Percentiles rank a stretch among this genome's conserved stretches.
phyloP scores from a whole-genome alignment of 768 basidiomycete species.

The Mycena filopes region DNA sequence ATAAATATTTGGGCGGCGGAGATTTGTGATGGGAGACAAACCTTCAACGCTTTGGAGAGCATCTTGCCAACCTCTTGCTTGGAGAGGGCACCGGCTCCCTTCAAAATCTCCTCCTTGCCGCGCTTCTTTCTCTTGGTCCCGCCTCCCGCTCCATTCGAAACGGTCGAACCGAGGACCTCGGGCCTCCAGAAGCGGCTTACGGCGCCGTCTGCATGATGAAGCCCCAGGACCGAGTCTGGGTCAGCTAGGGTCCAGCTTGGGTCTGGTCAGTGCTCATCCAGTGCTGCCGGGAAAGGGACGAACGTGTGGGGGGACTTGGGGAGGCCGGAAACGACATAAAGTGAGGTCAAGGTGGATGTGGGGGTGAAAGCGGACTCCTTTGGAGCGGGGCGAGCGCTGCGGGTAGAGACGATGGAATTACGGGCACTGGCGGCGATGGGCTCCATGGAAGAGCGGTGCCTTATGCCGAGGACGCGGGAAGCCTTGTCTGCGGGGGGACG shows the following conservation, averaged over 20 bases:
- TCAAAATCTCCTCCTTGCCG: slow-evolving; percentile 73
- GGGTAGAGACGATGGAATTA: slow-evolving; percentile 82
- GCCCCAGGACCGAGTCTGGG: slow-evolving; percentile 81
- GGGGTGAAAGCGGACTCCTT: slow-evolving; percentile 72
- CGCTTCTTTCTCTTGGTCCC: slow-evolving; percentile 76
- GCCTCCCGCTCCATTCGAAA: slow-evolving; percentile 86
- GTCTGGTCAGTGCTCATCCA: too few relatives aligned
- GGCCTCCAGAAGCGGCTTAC: slow-evolving; percentile 92
- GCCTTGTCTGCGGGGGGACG: slow-evolving; percentile 75
- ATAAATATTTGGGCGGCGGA: slow-evolving; percentile 9
- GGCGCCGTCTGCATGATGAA: slow-evolving; percentile 86
- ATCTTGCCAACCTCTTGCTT: slow-evolving; percentile 92
- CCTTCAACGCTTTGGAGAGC: slow-evolving; percentile 92
- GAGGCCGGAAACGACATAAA: slow-evolving; percentile 89
- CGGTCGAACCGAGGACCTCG: slow-evolving; percentile 89
- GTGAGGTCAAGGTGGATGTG: slow-evolving; percentile 80
- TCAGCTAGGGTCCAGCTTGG: slow-evolving; percentile 92
- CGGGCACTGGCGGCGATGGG: slow-evolving; percentile 83
- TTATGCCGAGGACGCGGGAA: slow-evolving; percentile 79
- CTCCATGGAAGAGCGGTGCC: slow-evolving; percentile 82
- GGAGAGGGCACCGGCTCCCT: slow-evolving; percentile 82
- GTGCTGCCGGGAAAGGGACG: too few relatives aligned
- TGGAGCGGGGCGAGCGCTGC: slow-evolving; percentile 67
- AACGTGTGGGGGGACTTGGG: slow-evolving; percentile 91
- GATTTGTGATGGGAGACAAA: slow-evolving; percentile 41